Conservation (phyloP, 306 rosid genomes). For the Fagus sylvatica region DNA sequence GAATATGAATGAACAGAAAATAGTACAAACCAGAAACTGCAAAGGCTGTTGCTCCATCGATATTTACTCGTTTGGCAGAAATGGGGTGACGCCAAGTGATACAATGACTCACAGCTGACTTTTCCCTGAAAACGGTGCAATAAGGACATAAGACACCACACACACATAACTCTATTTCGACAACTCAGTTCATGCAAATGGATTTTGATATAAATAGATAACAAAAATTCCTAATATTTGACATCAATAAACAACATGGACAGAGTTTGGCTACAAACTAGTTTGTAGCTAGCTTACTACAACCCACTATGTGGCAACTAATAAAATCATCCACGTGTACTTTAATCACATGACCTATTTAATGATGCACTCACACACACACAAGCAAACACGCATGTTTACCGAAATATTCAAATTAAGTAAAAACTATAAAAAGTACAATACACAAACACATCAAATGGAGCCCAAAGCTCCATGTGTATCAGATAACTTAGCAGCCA, state of each 20-base stretch:
- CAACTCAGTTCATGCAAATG: background rate
- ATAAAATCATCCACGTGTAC: too few species aligned
- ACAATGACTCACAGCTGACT: slow-evolving; percentile 79
- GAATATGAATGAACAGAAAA: background rate
- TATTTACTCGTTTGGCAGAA: slow-evolving; percentile 60
- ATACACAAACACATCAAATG: too few species aligned
- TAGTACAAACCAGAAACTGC: slow-evolving; percentile 61
- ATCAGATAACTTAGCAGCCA: too few species aligned
- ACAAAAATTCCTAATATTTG: background rate
- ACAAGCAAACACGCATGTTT: background rate
- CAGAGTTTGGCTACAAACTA: too few species aligned
- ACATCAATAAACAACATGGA: background rate
- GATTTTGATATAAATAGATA: background rate
- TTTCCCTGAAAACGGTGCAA: slow-evolving; percentile 56
- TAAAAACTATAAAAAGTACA: too few species aligned
- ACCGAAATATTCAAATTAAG: too few species aligned
- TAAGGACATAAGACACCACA: background rate
- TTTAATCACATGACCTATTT: too few species aligned
- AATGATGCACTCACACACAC: background rate
- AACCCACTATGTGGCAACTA: too few species aligned
- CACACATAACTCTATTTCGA: background rate
- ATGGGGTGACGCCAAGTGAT: slow-evolving; percentile 72
- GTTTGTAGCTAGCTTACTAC: too few species aligned
- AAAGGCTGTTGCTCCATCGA: slow-evolving; percentile 69
- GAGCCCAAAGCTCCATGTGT: too few species aligned